phyloP scores from a whole-genome alignment of 176 grass and related monocot species.

The Tuctoria greenei region DNA sequence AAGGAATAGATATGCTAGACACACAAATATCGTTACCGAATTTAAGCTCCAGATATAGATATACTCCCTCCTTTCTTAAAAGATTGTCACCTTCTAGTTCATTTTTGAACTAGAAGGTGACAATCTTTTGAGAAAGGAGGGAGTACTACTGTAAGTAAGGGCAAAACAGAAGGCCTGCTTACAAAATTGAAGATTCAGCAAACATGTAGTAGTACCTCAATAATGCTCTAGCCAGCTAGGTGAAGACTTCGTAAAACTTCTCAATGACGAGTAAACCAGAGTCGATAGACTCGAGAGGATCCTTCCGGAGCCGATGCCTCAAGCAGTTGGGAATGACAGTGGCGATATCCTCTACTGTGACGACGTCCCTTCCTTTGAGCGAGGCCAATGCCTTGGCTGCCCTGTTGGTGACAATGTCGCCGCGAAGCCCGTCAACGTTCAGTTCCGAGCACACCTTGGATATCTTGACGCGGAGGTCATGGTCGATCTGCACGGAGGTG shows the following conservation, averaged over 20 bases:
- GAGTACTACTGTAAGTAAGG: conserved; percentile 10
- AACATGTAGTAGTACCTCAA: conserved; percentile 38
- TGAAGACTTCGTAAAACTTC: conserved; percentile 97
- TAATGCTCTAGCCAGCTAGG: conserved; percentile 58
- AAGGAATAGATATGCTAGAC: conserved; percentile 16
- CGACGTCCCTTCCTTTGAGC: conserved; percentile 79
- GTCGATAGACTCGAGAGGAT: conserved; percentile 91
- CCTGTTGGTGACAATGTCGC: conserved; percentile 91
- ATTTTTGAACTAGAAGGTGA: too few relatives aligned
- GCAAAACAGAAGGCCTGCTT: conserved; percentile 21
- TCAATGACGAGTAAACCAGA: conserved; percentile 88
- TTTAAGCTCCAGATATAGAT: conserved; percentile 18
- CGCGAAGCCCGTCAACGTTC: conserved; percentile 93
- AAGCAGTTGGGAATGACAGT: conserved; percentile 96
- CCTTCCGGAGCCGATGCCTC: conserved; percentile 95
- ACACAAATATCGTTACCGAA: conserved; percentile 22
- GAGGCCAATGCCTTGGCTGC: conserved; percentile 87
- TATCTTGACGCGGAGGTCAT: conserved; percentile 93
- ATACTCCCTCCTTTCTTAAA: too few relatives aligned
- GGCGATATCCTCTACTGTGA: conserved; percentile 83
- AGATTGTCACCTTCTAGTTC: too few relatives aligned
- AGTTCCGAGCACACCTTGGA: conserved; percentile 88
- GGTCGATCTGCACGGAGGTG: conserved; percentile 66
- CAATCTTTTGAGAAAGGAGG: too few relatives aligned
- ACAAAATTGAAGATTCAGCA: conserved; percentile 28